Conservation (phyloP, 1,139 yeast species). For the Saccharomycopsis hybrid region DNA sequence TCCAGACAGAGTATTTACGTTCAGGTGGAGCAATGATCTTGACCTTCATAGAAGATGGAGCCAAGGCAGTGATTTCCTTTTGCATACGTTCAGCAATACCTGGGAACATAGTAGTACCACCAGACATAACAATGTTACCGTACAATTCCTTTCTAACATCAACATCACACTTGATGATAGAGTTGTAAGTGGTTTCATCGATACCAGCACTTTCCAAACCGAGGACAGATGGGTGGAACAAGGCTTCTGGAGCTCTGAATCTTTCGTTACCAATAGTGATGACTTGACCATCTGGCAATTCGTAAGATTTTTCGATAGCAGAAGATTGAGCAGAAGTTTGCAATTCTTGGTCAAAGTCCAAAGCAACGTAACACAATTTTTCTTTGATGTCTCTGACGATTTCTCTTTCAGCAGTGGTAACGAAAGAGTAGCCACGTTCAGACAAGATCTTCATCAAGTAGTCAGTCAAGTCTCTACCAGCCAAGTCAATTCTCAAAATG, state of each 20-base stretch:
- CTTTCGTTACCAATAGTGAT: slow-evolving; percentile 99
- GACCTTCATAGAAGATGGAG: slow-evolving; percentile 99
- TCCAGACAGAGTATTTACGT: slow-evolving; percentile 99
- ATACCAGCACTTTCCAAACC: slow-evolving; percentile 99
- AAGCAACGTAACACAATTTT: slow-evolving; percentile 96
- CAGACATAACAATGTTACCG: slow-evolving; percentile 99
- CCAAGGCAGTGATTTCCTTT: slow-evolving; percentile 98
- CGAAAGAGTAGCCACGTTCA: slow-evolving; percentile 98
- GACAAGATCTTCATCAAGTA: slow-evolving; percentile 96
- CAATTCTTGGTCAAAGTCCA: slow-evolving; percentile 95
- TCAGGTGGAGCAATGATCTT: slow-evolving; percentile 99
- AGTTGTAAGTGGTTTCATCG: slow-evolving; percentile 98
- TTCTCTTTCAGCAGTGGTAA: slow-evolving; percentile 99
- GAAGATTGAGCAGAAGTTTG: slow-evolving; percentile 99
- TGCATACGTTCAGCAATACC: slow-evolving; percentile 99
- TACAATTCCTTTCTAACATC: slow-evolving; percentile 98
- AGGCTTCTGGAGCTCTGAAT: slow-evolving; percentile 99
- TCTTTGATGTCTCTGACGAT: slow-evolving; percentile 99
- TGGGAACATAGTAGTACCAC: slow-evolving; percentile 99
- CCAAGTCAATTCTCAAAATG: slow-evolving; percentile 96
- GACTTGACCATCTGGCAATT: slow-evolving; percentile 99
- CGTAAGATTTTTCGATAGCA: slow-evolving; percentile 97
- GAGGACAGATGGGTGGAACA: slow-evolving; percentile 96
- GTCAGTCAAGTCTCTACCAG: slow-evolving; percentile 99
- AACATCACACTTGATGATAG: slow-evolving; percentile 98